Conservation (phyloP, 441 rosid species). For the Eruca vesicaria region DNA sequence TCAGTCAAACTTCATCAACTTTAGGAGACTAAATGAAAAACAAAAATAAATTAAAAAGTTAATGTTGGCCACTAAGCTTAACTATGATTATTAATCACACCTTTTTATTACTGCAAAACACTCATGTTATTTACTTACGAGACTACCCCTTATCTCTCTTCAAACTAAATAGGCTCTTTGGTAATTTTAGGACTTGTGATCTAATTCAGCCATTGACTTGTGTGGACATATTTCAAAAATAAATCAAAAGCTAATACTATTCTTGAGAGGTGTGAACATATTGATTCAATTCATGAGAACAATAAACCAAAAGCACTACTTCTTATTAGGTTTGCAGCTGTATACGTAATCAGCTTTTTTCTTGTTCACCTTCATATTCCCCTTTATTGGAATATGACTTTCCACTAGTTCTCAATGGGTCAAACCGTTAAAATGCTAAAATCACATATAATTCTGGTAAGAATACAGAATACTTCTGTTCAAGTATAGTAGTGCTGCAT, state of each 20-base stretch:
- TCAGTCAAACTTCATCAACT: slow-evolving; percentile 56
- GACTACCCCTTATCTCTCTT: background rate
- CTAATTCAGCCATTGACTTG: slow-evolving; percentile 23
- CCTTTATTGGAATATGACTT: slow-evolving; percentile 12
- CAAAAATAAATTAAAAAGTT: slow-evolving; percentile 19
- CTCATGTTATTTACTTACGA: background rate
- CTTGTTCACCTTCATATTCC: background rate
- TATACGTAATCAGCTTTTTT: background rate
- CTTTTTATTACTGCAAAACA: slow-evolving; percentile 22
- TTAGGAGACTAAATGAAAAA: slow-evolving; percentile 37
- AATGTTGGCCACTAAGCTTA: slow-evolving; percentile 66
- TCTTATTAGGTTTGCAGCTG: slow-evolving; percentile 25
- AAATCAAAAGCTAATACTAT: slow-evolving; percentile 15
- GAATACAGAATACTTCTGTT: background rate
- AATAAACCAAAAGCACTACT: slow-evolving; percentile 13
- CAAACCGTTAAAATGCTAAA: background rate
- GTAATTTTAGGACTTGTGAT: background rate
- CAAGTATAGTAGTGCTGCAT: background rate
- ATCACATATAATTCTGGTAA: background rate
- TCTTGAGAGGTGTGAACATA: slow-evolving; percentile 27
- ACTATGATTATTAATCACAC: slow-evolving; percentile 35
- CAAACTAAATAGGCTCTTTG: background rate
- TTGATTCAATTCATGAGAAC: slow-evolving; percentile 6
- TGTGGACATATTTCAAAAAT: slow-evolving; percentile 28
- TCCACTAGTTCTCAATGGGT: background rate